These are phyloP conservation scores for Plectosphaerella sp. DNA, from an alignment of 2,329 filamentous ascomycete genomes.

Conservation along the genomic window DNA sequence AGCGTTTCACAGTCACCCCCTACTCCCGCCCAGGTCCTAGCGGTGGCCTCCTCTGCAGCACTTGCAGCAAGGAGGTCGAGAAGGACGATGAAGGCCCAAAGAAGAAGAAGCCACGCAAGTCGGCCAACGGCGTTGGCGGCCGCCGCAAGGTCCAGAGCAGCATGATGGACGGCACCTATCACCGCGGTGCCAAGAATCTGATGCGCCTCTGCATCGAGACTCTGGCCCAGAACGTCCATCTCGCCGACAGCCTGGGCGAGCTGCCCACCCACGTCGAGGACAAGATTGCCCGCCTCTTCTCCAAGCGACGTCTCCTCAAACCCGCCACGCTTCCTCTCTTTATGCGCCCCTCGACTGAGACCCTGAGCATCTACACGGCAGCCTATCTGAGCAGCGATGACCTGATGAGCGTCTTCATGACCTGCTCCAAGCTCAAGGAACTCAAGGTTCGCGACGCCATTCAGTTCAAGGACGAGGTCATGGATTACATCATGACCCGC, in stretches of 20 bases:
- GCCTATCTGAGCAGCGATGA: constrained; percentile 69
- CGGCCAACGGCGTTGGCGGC: constrained; percentile 45
- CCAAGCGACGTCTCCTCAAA: constrained; percentile 54
- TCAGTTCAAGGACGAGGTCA: constrained; percentile 81
- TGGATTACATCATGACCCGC: constrained; percentile 76
- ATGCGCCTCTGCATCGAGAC: constrained; percentile 61
- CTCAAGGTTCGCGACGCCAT: constrained; percentile 81
- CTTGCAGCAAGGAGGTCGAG: constrained; percentile 71
- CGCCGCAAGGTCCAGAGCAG: constrained; percentile 79
- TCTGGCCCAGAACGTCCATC: constrained; percentile 56
- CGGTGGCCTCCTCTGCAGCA: constrained; percentile 80
- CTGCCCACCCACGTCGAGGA: constrained; percentile 52
- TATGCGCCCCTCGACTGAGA: constrained; percentile 44
- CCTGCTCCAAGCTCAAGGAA: constrained; percentile 62
- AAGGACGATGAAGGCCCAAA: constrained; percentile 56
- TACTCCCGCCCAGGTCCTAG: constrained; percentile 79
- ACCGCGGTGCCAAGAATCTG: constrained; percentile 63
- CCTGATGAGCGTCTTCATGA: constrained; percentile 74
- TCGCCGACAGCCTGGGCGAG: constrained; percentile 59
- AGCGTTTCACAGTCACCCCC: constrained; percentile 87
- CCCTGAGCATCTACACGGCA: constrained; percentile 53
- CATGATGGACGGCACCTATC: constrained; percentile 70
- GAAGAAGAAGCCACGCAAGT: constrained; percentile 33
- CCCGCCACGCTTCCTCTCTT: constrained; percentile 53
- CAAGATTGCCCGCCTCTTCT: constrained; percentile 54